phyloP scores from a whole-genome alignment of 2,329 filamentous ascomycete species.

The Chrysosphaeria jannelii region DNA sequence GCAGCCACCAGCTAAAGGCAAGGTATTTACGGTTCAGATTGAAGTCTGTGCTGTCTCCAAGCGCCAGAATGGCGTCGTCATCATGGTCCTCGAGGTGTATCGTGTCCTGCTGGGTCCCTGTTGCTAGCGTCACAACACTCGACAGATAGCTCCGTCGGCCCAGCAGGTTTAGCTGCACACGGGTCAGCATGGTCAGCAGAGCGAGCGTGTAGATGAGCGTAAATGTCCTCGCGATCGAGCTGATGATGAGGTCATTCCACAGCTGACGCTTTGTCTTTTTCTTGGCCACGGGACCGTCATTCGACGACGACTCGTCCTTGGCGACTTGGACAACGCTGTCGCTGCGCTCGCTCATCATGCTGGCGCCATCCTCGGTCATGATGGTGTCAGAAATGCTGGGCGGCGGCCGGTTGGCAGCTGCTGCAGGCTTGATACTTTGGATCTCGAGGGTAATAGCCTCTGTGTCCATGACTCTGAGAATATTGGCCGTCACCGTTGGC shows the following conservation, averaged over 20 bases:
- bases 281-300: slow-evolving; percentile 5
- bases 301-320: slow-evolving; percentile 7
- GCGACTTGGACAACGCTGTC: slow-evolving; percentile 53
- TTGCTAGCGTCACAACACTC: slow-evolving; percentile 73
- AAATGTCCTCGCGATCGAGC: slow-evolving; percentile 69
- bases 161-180: slow-evolving; percentile 88
- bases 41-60: slow-evolving; percentile 36
- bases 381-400: slow-evolving; percentile 37
- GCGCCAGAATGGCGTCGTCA: slow-evolving; percentile 27
- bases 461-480: slow-evolving; percentile 65
- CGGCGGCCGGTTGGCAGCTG: slow-evolving; percentile 8
- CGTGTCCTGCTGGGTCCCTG: slow-evolving; percentile 37
- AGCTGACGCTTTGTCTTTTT: slow-evolving; percentile 65
- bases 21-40: slow-evolving; percentile 87
- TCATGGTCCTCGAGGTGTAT: slow-evolving; percentile 87
- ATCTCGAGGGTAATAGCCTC: slow-evolving; percentile 82
- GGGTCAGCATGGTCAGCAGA: slow-evolving; percentile 69
- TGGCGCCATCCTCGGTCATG: slow-evolving; percentile 50
- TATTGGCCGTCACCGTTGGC: slow-evolving; percentile 69
- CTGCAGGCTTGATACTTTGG: slow-evolving; percentile 55
- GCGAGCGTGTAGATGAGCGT: slow-evolving; percentile 77
- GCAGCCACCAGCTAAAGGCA: slow-evolving; percentile 92
- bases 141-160: slow-evolving; percentile 87
- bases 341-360: slow-evolving; percentile 42
- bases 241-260: slow-evolving; percentile 94